Evolutionary conservation across 2,329 filamentous ascomycete genomes (phyloP), one percentile per base, ranked within the genome.

Genomic region (Periconia sp.): DNA sequence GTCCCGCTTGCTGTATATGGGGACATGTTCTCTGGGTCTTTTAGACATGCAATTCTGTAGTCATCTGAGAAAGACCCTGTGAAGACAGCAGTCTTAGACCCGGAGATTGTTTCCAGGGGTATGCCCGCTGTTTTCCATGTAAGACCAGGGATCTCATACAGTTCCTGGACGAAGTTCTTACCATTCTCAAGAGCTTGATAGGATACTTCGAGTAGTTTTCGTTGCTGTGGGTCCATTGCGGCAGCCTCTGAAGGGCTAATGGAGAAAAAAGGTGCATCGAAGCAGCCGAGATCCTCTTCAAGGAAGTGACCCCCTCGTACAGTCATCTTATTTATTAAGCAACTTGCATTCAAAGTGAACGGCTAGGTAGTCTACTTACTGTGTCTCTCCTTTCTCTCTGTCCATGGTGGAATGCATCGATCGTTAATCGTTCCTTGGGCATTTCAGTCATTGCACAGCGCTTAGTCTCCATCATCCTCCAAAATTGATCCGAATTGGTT

Each of bases 181-280:
- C 48, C 63, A 43, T 61, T 68, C 40, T 71, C 68, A 1, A 80
- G 45, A 1, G 68, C 63, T 45, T 70, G 62, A 26, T 61, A 64
- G 2, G 49, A 48, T 0, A 50, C 47, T 37, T 63, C 60, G 10
- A 63, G 40, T 4, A 55, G 30, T 18, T 47, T 43, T 9, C 59
- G 52, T 23, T 64, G 57, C 21, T 57, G 40, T 4, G 56, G 57
- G 40, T 61, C 55, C 45, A 61, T 54, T 16, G 52, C 23, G 5
- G 36, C 41, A 2, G 55, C 56, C n/a, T 63, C 58, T 4, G 29
- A 22, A 5, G 30, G 11, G 3, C 41, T 41, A 13, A 63, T 40
- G 11, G 32, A 25, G 38, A 63, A 63, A 48, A 63, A 63, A 1
- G 21, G 16, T 12, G 66, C 64, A 34, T 73, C 68, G 23, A 73